Base-by-base conservation (phyloP, 2,329 filamentous ascomycete genomes). In the Calonectria honghensis region DNA sequence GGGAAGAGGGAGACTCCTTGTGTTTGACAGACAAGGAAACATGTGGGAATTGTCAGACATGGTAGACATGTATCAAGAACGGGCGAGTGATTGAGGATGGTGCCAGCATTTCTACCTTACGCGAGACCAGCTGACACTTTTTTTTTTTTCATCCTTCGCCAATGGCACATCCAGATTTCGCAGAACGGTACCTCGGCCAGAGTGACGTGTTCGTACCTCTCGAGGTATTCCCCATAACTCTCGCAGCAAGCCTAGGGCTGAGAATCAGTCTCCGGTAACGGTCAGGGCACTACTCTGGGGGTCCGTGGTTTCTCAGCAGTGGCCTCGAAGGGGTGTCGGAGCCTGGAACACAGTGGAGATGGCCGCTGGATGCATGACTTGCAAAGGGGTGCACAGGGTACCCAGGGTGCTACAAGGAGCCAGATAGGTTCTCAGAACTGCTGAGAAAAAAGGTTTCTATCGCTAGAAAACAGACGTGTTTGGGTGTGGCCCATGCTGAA, bases 191-290 rank as follows among this genome's bases (percentile, higher is more conserved):
- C 67, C 41, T 70, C 32, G 41, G 41, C 51, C 39, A 14, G 51
- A 67, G 72, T 73, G 72, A 70, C 72, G 72, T 73, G 72, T 59
- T 52, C 61, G 67, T 70, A 67, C 66, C 66, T 39, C 2, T 37
- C 24, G 31, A 61, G 29, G 72, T 70, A 73, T 63, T 63, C 57
- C 35, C 37, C 14, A 63, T 48, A n/a, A 16, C n/a, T 24, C 14
- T 61, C 31, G 9, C n/a, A 11, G 45, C n/a, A 29, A 37, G 35
- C 61, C 27, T 50, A 27, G 51, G 61, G 31, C 63, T 37, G 27
- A 64, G 48, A 18, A 27, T 18, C 31, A 48, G 67, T 39, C 66
- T 73, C 72, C 71, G 71, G 63, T 65, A 73, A 67, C 72, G 66
- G 72, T 66, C 65, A 52, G 27, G 37, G 48, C 57, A 27, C 32